Evolutionary conservation across 352 stramenopile species (phyloP), one percentile per base, ranked within the genome.

Genomic region (Phytophthora citrophthora): DNA sequence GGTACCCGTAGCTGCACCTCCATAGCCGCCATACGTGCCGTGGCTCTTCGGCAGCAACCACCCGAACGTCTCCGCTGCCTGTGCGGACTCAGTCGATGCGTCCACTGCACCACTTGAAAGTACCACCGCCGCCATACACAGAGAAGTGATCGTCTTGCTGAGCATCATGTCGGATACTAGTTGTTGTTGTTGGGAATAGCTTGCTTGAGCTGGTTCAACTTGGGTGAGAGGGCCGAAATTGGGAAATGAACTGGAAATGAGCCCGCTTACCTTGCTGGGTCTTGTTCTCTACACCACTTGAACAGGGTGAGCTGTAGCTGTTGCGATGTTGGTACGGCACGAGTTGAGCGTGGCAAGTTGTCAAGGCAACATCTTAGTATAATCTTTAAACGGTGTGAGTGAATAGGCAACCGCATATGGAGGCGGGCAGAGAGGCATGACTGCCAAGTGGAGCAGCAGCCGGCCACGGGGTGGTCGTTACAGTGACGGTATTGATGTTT

Each of bases 141-240:
- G 34, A 8, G 34, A 12, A 8, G 2, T 18, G 34, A 41, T 62
- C 41, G 41, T 50, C 41, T 67, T 61, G 59, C 13, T 45, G 50
- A 66, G 24, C 58, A 66, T 55, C 41, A 65, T 29, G 6, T 29
- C 26, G 26, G 26, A 29, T 65, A n/a, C 53, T 66, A 32, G 15
- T 49, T n/a, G 15, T 20, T 20, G 20, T 20, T n/a, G 15, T 10
- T 54, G 32, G 41, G 18, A 31, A 20, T 39, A 41, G 34, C 34
- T 41, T 41, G 20, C 31, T 52, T 36, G 27, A 32, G 18, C 23
- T 52, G 24, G 5, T 5, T 27, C 11, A 23, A 23, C 54, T 61
- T 61, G 54, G 31, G 41, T 36, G 10, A 13, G 44, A n/a, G 11
- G 45, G 5, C 31, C 54, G 18, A 26, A 62, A 54, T 49, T 62